Conservation (phyloP, 805 yeast species). For the Metschnikowia matae region DNA sequence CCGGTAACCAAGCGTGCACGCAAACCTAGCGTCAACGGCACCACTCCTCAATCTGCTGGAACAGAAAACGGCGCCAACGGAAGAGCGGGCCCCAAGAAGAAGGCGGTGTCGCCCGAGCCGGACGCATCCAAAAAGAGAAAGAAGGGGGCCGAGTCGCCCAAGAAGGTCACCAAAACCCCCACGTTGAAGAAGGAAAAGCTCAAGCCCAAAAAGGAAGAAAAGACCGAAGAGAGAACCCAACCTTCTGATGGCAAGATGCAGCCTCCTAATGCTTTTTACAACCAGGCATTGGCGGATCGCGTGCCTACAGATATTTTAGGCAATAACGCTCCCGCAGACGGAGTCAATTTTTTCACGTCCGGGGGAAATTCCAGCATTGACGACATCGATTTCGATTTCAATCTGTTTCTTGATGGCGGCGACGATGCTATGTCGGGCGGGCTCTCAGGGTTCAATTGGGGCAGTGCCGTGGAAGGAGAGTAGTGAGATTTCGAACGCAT, state of each 20-base stretch:
- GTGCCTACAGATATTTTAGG: conserved; percentile 35
- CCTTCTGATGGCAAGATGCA: conserved; percentile 15
- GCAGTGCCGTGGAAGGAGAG: conserved; percentile 24
- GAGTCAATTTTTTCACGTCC: conserved; percentile 21
- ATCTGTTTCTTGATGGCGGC: conserved; percentile 36
- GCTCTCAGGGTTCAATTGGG: conserved; percentile 35
- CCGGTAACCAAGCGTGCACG: conserved; percentile 29
- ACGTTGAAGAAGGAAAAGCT: conserved; percentile 19
- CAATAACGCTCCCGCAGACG: conserved; percentile 13
- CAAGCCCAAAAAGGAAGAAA: conserved; percentile 16
- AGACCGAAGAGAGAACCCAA: neutral
- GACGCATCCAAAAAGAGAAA: conserved; percentile 31
- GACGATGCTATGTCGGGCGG: conserved; percentile 31
- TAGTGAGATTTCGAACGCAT: neutral
- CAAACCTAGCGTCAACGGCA: conserved; percentile 25
- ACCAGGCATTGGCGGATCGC: conserved; percentile 28
- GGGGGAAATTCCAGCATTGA: conserved; percentile 29
- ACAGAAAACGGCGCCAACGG: conserved; percentile 8
- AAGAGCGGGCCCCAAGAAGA: conserved; percentile 3
- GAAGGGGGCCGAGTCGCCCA: conserved; percentile 33
- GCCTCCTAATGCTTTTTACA: conserved; percentile 23
- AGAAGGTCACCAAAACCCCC: conserved; percentile 19
- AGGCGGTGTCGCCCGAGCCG: conserved; percentile 25
- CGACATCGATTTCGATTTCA: conserved; percentile 43
- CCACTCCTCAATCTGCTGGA: conserved; percentile 16